Base-by-base conservation (phyloP, 2,329 filamentous ascomycete species). In the Aspergillus quadrilineatus region DNA sequence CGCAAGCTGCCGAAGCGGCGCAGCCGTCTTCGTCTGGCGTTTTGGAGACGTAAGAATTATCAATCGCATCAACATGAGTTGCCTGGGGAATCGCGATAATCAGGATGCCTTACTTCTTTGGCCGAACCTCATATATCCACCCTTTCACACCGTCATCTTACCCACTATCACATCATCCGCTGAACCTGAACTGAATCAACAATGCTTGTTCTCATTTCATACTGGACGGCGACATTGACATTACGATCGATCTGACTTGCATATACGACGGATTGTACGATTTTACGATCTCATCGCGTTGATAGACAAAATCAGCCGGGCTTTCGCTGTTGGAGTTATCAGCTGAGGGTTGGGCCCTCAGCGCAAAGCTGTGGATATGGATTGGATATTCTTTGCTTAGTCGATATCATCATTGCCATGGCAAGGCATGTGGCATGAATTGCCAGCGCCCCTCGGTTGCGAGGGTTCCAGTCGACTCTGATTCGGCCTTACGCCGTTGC, bases 11-110 rank as follows among this genome's bases (percentile, higher is more conserved):
- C 69, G 12, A 75, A 75, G 56, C 68, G 69, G 15, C 66, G 69
- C 46, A 76, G 74, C 54, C 70, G 74, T 12, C 65, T 76, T 43
- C 70, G 74, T 39, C 64, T 76, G 53, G 74, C 74, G 32, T 76
- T 76, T 46, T 76, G 74, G 74, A 73, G 71, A 52, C 72, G 73
- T 45, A 69, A 69, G 52, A 63, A 63, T 26, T 66, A 73, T 51
- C 63, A 62, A 57, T 60, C 56, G 30, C 63, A 69, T 50, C 66
- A 69, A 28, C 65, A 67, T 15, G 69, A 72, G 51, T 61, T 72
- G 39, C 66, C 66, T 28, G 69, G 69, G 36, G 70, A 71, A 53
- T 67, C 64, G n/a, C 72, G 64, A 70, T 50, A 34, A 29, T 14
- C 41, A 1, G n/a, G 15, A 3, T 14, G 37, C 8, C 12, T 26